These are phyloP conservation scores for Entomortierella lignicola DNA, from an alignment of 192 early-diverging fungal species.

Conservation along the genomic window DNA sequence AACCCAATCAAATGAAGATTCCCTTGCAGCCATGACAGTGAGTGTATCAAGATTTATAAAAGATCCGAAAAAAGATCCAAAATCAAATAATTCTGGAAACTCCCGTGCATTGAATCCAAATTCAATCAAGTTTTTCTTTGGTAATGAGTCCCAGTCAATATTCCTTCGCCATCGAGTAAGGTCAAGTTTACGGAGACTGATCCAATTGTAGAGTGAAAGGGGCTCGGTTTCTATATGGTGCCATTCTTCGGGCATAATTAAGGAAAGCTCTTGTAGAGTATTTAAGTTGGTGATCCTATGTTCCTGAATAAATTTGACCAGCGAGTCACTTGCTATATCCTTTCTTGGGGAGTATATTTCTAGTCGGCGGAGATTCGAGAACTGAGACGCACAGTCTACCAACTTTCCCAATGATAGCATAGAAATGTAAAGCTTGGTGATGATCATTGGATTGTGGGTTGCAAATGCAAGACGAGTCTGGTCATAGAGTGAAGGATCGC, in stretches of 20 bases:
- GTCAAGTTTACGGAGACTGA: neutral
- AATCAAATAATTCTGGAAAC: neutral
- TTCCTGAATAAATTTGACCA: neutral
- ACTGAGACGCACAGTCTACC: neutral
- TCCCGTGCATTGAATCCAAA: neutral
- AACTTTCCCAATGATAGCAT: neutral
- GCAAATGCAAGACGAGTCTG: neutral
- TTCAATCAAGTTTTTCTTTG: neutral
- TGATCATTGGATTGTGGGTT: neutral
- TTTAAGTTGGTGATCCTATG: neutral
- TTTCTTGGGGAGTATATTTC: neutral
- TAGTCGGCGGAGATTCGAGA: neutral
- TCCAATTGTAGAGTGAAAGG: conserved; percentile 3
- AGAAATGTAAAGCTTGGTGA: conserved; percentile 1
- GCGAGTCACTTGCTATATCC: too few species aligned
- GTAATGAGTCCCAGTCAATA: conserved; percentile 1
- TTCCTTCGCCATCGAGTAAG: neutral
- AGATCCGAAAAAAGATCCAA: neutral
- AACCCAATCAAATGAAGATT: conserved; percentile 2
- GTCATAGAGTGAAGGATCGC: neutral
- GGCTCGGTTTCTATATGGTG: neutral
- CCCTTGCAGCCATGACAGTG: neutral
- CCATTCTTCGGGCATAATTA: neutral
- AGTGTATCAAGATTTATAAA: conserved; percentile 6
- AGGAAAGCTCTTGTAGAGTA: neutral